Conservation (phyloP, 345 rosid genomes). For the Trapa bicornis region DNA sequence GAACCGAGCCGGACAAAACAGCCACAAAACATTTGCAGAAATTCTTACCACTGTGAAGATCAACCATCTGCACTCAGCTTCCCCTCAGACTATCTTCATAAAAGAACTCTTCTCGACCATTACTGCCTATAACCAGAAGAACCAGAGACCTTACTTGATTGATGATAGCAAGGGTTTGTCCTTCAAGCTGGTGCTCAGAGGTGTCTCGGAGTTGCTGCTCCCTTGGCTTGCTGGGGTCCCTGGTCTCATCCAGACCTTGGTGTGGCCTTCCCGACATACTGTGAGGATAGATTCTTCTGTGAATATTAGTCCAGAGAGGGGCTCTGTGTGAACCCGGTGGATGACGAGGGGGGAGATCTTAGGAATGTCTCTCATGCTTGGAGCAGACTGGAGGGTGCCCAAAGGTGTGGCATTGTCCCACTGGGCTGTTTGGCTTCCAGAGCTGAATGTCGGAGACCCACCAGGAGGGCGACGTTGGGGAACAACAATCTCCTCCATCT, state of each 20-base stretch:
- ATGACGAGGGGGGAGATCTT: slow-evolving; percentile 80
- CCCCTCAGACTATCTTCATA: neutral
- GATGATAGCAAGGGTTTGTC: slow-evolving; percentile 42
- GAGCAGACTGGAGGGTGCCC: slow-evolving; percentile 87
- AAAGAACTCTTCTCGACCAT: slow-evolving; percentile 6
- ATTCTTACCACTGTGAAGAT: neutral
- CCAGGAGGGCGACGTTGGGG: slow-evolving; percentile 86
- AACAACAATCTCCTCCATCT: slow-evolving; percentile 96
- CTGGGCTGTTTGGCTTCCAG: slow-evolving; percentile 97
- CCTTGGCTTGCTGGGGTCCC: slow-evolving; percentile 31
- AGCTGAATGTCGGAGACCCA: slow-evolving; percentile 90
- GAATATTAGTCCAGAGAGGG: slow-evolving; percentile 82
- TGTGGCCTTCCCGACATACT: slow-evolving; percentile 84
- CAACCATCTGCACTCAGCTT: neutral
- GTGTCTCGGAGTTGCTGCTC: slow-evolving; percentile 47
- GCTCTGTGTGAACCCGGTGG: slow-evolving; percentile 87
- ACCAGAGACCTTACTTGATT: slow-evolving; percentile 44
- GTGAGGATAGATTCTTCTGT: slow-evolving; percentile 85
- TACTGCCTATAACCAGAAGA: slow-evolving; percentile 60
- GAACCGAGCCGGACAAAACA: slow-evolving; percentile 8
- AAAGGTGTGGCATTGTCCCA: slow-evolving; percentile 78
- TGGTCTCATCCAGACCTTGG: slow-evolving; percentile 94
- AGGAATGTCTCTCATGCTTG: slow-evolving; percentile 83
- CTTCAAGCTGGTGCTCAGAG: slow-evolving; percentile 50
- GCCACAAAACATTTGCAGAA: neutral